Evolutionary conservation across 2,329 filamentous ascomycete genomes (phyloP), one percentile per base, ranked within the genome.

Genomic region (Sodiomyces alkalinus): DNA sequence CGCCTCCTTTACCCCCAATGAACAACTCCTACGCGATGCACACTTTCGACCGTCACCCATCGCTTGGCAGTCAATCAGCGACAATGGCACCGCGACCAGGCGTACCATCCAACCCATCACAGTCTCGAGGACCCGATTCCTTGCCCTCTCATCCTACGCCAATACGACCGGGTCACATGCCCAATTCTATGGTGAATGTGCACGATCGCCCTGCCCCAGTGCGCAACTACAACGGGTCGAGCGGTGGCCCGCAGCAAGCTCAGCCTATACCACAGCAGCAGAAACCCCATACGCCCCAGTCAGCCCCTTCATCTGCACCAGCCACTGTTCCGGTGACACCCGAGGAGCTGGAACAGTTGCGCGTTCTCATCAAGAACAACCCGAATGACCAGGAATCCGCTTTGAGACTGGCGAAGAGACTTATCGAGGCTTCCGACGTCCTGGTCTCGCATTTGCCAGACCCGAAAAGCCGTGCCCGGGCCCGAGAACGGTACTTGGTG

Each of bases 401-500:
- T 10, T 59, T 98, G 31, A 58, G 62, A 7, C 62, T 93, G 12
- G 85, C 81, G 1, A 87, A 86, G 55, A 82, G 79, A 41, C 60
- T 94, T 5, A 74, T 92, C 2, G 85, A 94, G 54, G 90, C 87
- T 2, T 73, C 83, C 1, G 74, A 75, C 9, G 71, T 80, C 5
- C 65, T 98, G 2, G 72, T 83, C 3, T 58, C 68, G 2, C 55
- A 55, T 10, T 51, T 74, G 7, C 61, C 68, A 1, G 80, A 83
- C 39, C 76, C 85, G 20, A 76, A 76, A 41, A 69, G 74, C 7
- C 73, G 78, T 15, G 66, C 71, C 7, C 82, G 90, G 42, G 64
- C 75, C 2, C 76, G 83, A 17, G 87, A 96, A 42, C 76, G 76
- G 32, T 96, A 87, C 48, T 60, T 87, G 11, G 58, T 76, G 39